Percentiles rank a stretch among this genome's conserved stretches.
phyloP scores from a whole-genome alignment of 148 eudicot species.

The Talinum fruticosum region DNA sequence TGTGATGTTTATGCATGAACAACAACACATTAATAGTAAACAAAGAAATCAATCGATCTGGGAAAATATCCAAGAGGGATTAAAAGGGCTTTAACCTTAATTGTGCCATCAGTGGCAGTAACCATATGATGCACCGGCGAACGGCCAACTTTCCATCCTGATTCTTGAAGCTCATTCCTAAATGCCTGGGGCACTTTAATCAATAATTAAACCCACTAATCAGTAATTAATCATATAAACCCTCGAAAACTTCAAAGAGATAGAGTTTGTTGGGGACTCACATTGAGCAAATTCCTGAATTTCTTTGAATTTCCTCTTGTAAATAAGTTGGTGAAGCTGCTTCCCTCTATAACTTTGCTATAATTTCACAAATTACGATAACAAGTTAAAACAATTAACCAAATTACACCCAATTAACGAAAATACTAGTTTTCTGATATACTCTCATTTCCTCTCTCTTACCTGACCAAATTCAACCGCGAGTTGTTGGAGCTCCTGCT shows the following conservation, averaged over 20 bases:
- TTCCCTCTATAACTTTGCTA: constrained; percentile 90
- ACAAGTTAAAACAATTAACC: neutral
- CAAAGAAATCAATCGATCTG: neutral
- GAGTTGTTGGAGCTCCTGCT: constrained; percentile 76
- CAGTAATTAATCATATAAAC: constrained; percentile 12
- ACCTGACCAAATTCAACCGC: constrained; percentile 85
- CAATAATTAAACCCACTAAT: constrained; percentile 13
- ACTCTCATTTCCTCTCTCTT: neutral
- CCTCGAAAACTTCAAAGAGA: neutral
- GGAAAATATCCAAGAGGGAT: neutral
- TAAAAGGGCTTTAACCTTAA: constrained; percentile 51
- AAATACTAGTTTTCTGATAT: neutral
- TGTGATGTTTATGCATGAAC: neutral
- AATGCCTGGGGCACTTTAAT: constrained; percentile 77
- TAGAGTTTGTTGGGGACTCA: constrained; percentile 30
- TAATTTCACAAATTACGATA: constrained; percentile 4
- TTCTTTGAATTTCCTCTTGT: constrained; percentile 82
- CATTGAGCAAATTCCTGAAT: constrained; percentile 70
- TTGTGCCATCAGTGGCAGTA: constrained; percentile 88
- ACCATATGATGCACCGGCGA: constrained; percentile 64
- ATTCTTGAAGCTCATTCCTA: constrained; percentile 70
- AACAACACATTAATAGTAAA: neutral
- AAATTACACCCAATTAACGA: neutral
- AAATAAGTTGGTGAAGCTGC: constrained; percentile 80
- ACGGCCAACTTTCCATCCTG: constrained; percentile 89